Percentiles rank a stretch among this genome's conserved stretches.
These are phyloP conservation scores for Phanerochaete sordida DNA, from an alignment of 768 basidiomycete species.

Conservation along the genomic window DNA sequence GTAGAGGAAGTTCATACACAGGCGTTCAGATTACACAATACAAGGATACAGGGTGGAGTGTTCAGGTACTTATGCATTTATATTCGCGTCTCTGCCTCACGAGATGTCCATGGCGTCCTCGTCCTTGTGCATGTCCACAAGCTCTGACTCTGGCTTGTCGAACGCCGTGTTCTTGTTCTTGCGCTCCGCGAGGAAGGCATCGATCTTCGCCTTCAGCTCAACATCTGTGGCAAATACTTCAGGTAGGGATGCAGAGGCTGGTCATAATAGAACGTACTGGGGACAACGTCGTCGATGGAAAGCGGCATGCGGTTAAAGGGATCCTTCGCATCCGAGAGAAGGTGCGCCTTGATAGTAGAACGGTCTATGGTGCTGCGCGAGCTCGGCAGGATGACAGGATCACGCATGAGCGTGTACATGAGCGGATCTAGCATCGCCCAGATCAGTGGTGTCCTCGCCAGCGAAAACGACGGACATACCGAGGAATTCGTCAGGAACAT, in stretches of 20 bases:
- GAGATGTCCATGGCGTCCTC: not conserved
- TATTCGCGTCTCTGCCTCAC: not conserved
- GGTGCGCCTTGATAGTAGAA: conserved; percentile 90
- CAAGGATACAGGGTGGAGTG: too few relatives aligned
- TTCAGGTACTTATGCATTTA: not conserved
- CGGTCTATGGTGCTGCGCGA: conserved; percentile 80
- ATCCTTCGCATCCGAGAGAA: conserved; percentile 87
- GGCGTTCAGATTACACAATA: not conserved
- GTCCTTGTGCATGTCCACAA: conserved; percentile 28
- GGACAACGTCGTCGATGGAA: conserved; percentile 71
- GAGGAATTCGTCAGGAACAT: conserved; percentile 92
- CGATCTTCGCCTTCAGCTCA: conserved; percentile 46
- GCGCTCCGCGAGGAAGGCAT: conserved; percentile 39
- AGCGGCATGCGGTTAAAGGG: conserved; percentile 93
- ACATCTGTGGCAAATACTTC: conserved; percentile 24
- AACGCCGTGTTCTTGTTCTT: conserved; percentile 27
- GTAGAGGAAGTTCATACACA: too few relatives aligned
- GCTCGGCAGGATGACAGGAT: conserved; percentile 88
- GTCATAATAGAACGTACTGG: conserved; percentile 47
- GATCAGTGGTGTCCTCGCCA: not conserved
- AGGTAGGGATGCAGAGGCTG: not conserved
- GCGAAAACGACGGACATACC: conserved; percentile 45
- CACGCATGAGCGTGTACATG: conserved; percentile 91
- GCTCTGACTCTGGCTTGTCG: conserved; percentile 25
- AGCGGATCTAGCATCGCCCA: conserved; percentile 61